Evolutionary conservation across 2,329 filamentous ascomycete species (phyloP), one percentile per base, ranked within the genome.

Genomic region (Periconia digitata): DNA sequence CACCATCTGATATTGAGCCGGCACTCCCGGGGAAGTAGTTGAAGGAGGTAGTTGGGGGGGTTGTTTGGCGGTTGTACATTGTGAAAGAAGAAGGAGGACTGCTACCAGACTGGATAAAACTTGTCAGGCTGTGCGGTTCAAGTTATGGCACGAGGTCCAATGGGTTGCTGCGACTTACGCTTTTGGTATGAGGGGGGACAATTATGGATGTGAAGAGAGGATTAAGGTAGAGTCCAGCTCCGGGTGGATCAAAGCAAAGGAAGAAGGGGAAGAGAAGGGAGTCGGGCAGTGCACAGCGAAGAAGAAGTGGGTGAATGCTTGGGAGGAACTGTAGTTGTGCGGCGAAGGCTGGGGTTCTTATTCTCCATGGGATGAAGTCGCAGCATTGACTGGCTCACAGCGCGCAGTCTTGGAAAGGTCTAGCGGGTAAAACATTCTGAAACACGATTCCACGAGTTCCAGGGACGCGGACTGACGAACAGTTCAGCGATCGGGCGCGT

Each of bases 1-100:
- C 87, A 63, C 83, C 74, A 54, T 84, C 82, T 56, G 86, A 89
- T 50, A 80, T 51, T 7, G 55, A 70, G 44, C 68, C 64, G 48
- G 69, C 67, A 63, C 69, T 72, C 54, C 67, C 64, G n/a, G 69
- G 68, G 40, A 69, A 59, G 59, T 70, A 71, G 57, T 58, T 60
- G 60, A 60, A 67, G 46, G 70, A 58, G 38, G 67, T 58, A 32
- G 66, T 63, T 29, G 75, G 74, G 23, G 76, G 76, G 43, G 76
- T 78, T 51, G 72, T 63, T 46, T 76, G 73, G 60, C 74, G 72
- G 58, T 65, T 69, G 56, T 70, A 75, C 75, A 78, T 66, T 55
- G 53, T 63, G 60, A 51, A 54, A 45, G 39, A 50, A 45, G 44
- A 56, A 54, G 44, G 53, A 50, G 46, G 48, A 44, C 54, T 64